These are phyloP conservation scores for Podaxis sp. DNA, from an alignment of 768 basidiomycete genomes.

Conservation along the genomic window DNA sequence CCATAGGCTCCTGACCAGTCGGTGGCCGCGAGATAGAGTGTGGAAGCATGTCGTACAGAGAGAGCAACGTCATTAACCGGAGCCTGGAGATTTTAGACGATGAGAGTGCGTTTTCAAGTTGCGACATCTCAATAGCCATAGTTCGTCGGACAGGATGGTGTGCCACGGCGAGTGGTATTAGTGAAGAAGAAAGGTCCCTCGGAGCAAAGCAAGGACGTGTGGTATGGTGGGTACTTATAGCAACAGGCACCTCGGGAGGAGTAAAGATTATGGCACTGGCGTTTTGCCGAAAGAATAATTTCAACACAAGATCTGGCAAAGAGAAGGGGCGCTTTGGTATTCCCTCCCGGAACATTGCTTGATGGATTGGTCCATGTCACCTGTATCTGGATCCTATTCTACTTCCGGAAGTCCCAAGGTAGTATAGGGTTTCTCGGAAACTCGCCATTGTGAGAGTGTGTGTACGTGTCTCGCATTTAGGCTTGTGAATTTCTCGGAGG, in stretches of 20 bases:
- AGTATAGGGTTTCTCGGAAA: slow-evolving; percentile 2
- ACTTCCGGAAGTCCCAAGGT: neutral
- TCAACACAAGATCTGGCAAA: slow-evolving; percentile 2
- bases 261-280: slow-evolving; percentile 4
- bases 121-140: slow-evolving; percentile 9
- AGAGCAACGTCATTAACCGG: slow-evolving; percentile 29
- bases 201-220: neutral
- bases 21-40: slow-evolving; percentile 32
- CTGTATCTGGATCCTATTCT: neutral
- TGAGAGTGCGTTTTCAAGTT: neutral
- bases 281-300: slow-evolving; percentile 4
- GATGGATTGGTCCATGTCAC: neutral
- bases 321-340: neutral
- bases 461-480: neutral
- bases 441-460: neutral
- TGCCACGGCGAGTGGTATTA: neutral
- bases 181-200: neutral
- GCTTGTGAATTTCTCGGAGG: neutral
- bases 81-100: slow-evolving; percentile 23
- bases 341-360: neutral
- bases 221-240: slow-evolving; percentile 9
- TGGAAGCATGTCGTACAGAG: slow-evolving; percentile 32
- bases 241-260: neutral
- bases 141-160: neutral
- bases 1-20: slow-evolving; percentile 23